Evolutionary conservation across 257 asterid species (phyloP).

Genomic region (Capsicum chinense): DNA sequence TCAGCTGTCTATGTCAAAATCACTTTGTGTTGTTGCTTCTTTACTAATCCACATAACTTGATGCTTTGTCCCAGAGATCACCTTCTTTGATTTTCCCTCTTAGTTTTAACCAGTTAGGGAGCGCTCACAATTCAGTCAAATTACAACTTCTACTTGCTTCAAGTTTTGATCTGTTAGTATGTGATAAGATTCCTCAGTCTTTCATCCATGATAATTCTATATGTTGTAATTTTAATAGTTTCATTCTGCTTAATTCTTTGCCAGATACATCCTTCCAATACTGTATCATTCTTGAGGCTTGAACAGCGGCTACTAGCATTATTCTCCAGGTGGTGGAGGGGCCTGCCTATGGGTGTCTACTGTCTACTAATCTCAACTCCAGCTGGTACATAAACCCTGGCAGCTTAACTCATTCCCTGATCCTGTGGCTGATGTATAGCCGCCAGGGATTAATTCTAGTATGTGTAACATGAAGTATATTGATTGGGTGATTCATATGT

Average conservation of each 20-base stretch:
- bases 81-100: constrained; percentile 1
- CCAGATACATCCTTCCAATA: neutral
- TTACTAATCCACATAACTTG: neutral
- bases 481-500: neutral
- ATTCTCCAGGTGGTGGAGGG: neutral
- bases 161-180: too few species aligned
- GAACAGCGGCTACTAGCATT: neutral
- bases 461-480: neutral
- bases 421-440: neutral
- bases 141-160: neutral
- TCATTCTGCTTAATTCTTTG: neutral
- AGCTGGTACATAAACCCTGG: neutral
- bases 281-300: neutral
- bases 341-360: neutral
- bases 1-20: neutral
- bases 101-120: neutral
- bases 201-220: neutral
- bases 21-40: neutral
- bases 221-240: neutral
- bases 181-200: neutral
- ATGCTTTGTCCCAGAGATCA: neutral
- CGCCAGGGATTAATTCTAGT: neutral
- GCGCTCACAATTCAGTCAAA: neutral
- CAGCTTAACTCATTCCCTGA: neutral
- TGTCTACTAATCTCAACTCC: neutral